A percentile compares a stretch with the other conserved stretches of the same genome.
phyloP scores from a whole-genome alignment of 805 yeast genomes.

The Spathaspora boniae region DNA sequence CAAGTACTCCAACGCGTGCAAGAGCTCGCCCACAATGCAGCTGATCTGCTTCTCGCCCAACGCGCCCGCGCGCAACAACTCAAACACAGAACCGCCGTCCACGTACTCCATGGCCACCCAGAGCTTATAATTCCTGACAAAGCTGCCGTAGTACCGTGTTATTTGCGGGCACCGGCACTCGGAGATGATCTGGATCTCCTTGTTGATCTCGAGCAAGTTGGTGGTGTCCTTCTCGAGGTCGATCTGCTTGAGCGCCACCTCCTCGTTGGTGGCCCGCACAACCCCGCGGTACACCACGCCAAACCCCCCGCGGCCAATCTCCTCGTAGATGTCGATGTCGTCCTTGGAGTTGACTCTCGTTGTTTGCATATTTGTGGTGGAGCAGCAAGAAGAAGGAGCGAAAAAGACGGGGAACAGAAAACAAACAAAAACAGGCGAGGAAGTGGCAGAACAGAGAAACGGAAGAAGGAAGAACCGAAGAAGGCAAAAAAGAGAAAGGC shows the following conservation, averaged over 20 bases:
- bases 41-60: conserved; percentile 54
- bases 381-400: no score
- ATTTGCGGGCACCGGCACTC: conserved; percentile 62
- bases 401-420: not conserved
- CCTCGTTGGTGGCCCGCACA: conserved; percentile 39
- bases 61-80: conserved; percentile 57
- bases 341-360: conserved; percentile 22
- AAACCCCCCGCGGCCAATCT: conserved; percentile 76
- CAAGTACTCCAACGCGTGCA: conserved; percentile 60
- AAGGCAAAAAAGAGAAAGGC: no score
- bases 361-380: not conserved
- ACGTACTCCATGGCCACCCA: conserved; percentile 82
- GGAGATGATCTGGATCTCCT: conserved; percentile 65
- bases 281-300: conserved; percentile 71
- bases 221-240: conserved; percentile 64
- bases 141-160: conserved; percentile 68
- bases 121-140: conserved; percentile 62
- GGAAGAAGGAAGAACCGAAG: no score
- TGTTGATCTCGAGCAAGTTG: conserved; percentile 68
- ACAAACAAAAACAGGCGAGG: no score
- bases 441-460: no score
- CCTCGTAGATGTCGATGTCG: conserved; percentile 42
- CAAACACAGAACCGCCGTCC: conserved; percentile 76
- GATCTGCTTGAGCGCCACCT: conserved; percentile 62
- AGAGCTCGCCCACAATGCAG: conserved; percentile 49